Evolutionary conservation across 1,139 yeast species (phyloP), one percentile per base, ranked within the genome.

Genomic region (Ogataea hybrid): DNA sequence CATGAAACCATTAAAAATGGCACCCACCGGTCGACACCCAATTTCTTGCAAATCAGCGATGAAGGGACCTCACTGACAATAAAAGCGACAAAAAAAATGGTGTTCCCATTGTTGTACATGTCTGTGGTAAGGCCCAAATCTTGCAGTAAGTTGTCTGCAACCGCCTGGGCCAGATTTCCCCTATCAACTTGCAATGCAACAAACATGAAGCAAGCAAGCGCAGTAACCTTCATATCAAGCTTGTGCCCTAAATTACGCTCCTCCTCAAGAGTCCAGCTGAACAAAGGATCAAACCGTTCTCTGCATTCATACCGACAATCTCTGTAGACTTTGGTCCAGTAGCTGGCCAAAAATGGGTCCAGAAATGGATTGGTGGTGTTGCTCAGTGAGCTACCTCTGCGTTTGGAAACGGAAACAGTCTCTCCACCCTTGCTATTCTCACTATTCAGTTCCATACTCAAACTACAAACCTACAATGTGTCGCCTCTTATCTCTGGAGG

Each of bases 1-100:
- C 81, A 77, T 4, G 64, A 42, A 9, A 62, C 52, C 59, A 76
- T 68, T 52, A 76, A 80, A 27, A 65, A 60, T 0, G 82, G 82
- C 35, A 77, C 67, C 70, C 77, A 77, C 31, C 67, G 50, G 51
- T 75, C 80, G 6, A 77, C 71, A 6, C 81, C 82, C 14, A 76
- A 41, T 41, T 63, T 66, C 53, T 77, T 76, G 11, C 79, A 71
- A 17, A 75, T 52, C 49, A 76, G 58, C 52, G 75, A 80, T 1
- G 81, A 75, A 0, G 81, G 81, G 16, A 77, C 57, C 54, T 77
- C 81, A 8, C 78, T 72, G 12, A 58, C 53, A 41, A 77, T 57
- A 52, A 75, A 77, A 35, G 73, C 61, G n/a, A 70, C 62, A 41
- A 67, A 61, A 43, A 67, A 67, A 29, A 75, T n/a, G 9, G 77